Evolutionary conservation across 2,329 filamentous ascomycete genomes (phyloP).

Genomic region (Epicoccum sorghinum): DNA sequence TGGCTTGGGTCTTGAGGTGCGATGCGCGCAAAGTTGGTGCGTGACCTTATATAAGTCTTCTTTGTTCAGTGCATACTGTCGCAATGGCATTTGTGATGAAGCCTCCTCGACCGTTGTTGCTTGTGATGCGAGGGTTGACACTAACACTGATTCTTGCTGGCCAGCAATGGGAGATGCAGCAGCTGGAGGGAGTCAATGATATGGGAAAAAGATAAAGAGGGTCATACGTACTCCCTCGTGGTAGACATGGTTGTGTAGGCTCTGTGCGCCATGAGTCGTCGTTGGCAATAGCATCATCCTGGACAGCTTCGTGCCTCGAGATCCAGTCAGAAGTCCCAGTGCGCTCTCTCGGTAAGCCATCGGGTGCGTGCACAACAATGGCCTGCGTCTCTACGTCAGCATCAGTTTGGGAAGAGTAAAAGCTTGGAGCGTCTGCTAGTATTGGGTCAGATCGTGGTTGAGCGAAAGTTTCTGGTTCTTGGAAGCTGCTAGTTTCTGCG

Average conservation of each 20-base stretch:
- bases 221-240: neutral
- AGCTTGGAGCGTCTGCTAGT: constrained; percentile 1
- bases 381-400: neutral
- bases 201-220: neutral
- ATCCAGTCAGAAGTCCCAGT: neutral
- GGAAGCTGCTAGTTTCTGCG: neutral
- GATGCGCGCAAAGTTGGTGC: constrained; percentile 22
- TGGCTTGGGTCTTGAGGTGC: constrained; percentile 34
- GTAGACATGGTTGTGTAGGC: constrained; percentile 2
- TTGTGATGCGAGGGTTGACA: constrained; percentile 4
- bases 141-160: neutral
- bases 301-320: neutral
- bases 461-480: constrained; percentile 1
- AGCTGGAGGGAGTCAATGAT: neutral
- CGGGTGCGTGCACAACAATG: neutral
- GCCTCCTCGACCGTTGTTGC: constrained; percentile 14
- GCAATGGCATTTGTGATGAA: neutral
- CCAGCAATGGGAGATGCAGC: neutral
- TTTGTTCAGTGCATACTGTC: neutral
- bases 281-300: no score
- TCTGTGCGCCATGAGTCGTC: constrained; percentile 8
- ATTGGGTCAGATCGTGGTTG: constrained; percentile 10
- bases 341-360: neutral
- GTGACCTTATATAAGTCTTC: constrained; percentile 15
- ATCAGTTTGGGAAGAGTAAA: constrained; percentile 1